Base-by-base conservation (phyloP, 1,284 basidiomycete species). In the Singerocomus inundabilis region DNA sequence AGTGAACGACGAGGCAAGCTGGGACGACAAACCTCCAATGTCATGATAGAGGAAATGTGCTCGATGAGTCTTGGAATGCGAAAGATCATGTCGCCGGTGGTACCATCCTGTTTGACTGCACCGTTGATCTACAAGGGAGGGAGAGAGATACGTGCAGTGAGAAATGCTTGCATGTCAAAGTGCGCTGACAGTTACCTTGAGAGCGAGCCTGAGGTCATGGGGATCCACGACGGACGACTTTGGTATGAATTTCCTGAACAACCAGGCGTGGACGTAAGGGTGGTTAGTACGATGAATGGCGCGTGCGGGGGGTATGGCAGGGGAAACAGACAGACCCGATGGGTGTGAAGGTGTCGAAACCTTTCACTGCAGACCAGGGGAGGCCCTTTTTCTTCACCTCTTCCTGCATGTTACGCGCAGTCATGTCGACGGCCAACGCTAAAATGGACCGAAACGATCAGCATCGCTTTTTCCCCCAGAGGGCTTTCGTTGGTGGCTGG, bases 351-450 rank as follows among this genome's bases (percentile, higher is more conserved):
- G 88, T 91, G 69, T 95, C 92, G 54, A 93, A 93, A 2, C 91
- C 92, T 70, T 96, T 95, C 2, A 87, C 91, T 6, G 94, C 81
- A 16, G 88, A 87, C 96, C 96, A 99, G 1, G 96, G 96, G 24
- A 98, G 79, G 18, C 96, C 93, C 55, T 86, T 88, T 62, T 88
- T 90, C 76, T 97, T 98, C 44, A 91, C 91, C 44, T 84, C 83
- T 50, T 98, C 92, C 72, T 99, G 96, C 65, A 98, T 74, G 72
- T 98, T 98, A 25, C 96, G 82, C 1, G 91, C 95, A 0, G 95
- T 98, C 87, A 98, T 88, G 67, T 98, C 94, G 54, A 97, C 88
- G 2, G 92, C 92, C 51, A 98, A 77, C 35, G 94, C 94, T 96
- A 26, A 26, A 8, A 11, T 8, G 3, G n/a, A n/a, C n/a, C n/a